Evolutionary conservation across 176 grass and related monocot genomes (phyloP).

Genomic region (Avena atlantica): DNA sequence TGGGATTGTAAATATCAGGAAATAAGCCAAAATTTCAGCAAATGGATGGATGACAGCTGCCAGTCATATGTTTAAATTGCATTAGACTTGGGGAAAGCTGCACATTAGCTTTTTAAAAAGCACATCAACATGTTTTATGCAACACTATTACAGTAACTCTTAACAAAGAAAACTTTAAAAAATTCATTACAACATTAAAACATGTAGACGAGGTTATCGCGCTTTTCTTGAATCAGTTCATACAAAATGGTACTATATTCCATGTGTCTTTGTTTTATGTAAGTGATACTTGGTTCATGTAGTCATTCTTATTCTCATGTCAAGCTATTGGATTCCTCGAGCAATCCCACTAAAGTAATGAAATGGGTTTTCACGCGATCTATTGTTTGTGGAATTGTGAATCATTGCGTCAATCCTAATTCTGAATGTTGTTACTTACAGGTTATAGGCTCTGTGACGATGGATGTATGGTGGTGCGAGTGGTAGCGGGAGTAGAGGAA

Average conservation of each 20-base stretch:
- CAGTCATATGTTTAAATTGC: slow-evolving; percentile 17
- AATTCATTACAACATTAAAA: slow-evolving; percentile 4
- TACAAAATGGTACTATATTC: neutral
- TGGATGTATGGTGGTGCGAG: slow-evolving; percentile 83
- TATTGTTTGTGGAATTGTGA: neutral
- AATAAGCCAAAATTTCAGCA: slow-evolving; percentile 77
- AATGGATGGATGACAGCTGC: slow-evolving; percentile 94
- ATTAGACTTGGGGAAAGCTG: slow-evolving; percentile 18
- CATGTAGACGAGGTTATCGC: neutral
- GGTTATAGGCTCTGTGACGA: slow-evolving; percentile 88
- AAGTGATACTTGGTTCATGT: neutral
- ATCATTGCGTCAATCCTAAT: neutral
- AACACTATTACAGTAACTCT: neutral
- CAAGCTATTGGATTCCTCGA: neutral
- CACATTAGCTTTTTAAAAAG: neutral
- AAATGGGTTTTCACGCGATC: neutral
- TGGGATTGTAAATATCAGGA: slow-evolving; percentile 63
- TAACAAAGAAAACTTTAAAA: neutral
- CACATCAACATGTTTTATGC: neutral
- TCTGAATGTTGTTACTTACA: slow-evolving; percentile 54
- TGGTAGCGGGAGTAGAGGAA: slow-evolving; percentile 89
- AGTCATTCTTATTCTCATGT: slow-evolving; percentile 18
- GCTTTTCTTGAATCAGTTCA: neutral
- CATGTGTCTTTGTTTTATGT: neutral
- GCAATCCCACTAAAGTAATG: neutral